Evolutionary conservation across 2,329 filamentous ascomycete species (phyloP).

Genomic region (Ascochyta lentis): DNA sequence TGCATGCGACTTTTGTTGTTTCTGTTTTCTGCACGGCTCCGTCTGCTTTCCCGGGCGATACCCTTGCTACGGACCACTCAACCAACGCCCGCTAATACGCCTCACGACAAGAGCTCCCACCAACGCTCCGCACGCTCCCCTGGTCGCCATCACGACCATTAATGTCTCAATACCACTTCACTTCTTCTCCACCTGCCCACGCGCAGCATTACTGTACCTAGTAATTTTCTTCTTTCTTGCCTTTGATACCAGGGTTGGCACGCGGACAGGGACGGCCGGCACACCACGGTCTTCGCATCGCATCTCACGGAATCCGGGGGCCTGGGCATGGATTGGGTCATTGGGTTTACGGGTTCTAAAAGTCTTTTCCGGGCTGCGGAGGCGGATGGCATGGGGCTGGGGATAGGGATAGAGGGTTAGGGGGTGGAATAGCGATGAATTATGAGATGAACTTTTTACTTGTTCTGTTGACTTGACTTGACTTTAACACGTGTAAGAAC

Average conservation of each 20-base stretch:
- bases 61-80: conserved; percentile 9
- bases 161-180: conserved; percentile 47
- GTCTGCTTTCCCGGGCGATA: conserved; percentile 9
- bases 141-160: conserved; percentile 39
- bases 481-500: too few species aligned
- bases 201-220: conserved; percentile 32
- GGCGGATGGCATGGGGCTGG: neutral
- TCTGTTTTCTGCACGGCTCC: conserved; percentile 9
- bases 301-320: neutral
- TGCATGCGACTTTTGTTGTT: conserved; percentile 29
- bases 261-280: neutral
- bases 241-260: conserved; percentile 32
- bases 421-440: neutral
- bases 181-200: conserved; percentile 6
- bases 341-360: neutral
- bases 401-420: too few species aligned
- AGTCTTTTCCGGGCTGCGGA: neutral
- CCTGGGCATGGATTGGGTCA: neutral
- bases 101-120: conserved; percentile 12
- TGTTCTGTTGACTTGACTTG: too few species aligned
- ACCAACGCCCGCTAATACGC: neutral
- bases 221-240: conserved; percentile 29
- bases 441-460: neutral
- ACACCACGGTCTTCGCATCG: neutral
- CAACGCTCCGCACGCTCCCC: conserved; percentile 31